A percentile compares a stretch with the other conserved stretches of the same genome.
Evolutionary conservation across 2,329 filamentous ascomycete species (phyloP).

Genomic region (Cladosporium sp.): DNA sequence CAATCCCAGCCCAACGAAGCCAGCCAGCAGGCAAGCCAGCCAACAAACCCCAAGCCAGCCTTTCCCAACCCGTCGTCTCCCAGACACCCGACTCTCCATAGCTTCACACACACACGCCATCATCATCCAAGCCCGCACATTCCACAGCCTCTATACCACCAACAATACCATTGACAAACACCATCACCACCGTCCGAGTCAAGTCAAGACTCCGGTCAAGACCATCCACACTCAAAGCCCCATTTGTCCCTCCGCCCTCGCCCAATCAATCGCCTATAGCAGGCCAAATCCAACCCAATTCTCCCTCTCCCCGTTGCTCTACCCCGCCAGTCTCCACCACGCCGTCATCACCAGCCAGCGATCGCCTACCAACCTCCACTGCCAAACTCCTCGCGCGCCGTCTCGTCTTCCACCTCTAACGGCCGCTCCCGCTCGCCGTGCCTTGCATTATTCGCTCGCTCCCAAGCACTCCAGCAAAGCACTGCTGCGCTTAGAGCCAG

Average conservation of each 20-base stretch:
- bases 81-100: too few species aligned
- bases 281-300: not conserved
- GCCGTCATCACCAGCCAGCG: slow-evolving; percentile 7
- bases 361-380: not conserved
- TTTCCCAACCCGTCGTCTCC: too few species aligned
- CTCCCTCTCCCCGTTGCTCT: slow-evolving; percentile 3
- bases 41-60: too few species aligned
- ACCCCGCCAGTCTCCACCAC: slow-evolving; percentile 12
- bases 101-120: too few species aligned
- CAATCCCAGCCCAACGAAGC: too few species aligned
- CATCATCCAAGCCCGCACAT: not conserved
- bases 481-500: too few species aligned
- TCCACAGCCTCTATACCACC: too few species aligned
- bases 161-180: not conserved
- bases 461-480: not conserved
- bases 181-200: too few species aligned
- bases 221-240: not conserved
- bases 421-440: slow-evolving; percentile 10
- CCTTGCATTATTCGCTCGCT: slow-evolving; percentile 14
- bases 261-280: slow-evolving; percentile 2
- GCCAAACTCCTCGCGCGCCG: not conserved
- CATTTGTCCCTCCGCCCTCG: not conserved
- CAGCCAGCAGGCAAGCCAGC: too few species aligned
- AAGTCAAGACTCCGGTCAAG: too few species aligned
- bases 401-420: slow-evolving; percentile 1